phyloP scores from a whole-genome alignment of 176 grass and related monocot species.

The Bothriochloa decipiens region DNA sequence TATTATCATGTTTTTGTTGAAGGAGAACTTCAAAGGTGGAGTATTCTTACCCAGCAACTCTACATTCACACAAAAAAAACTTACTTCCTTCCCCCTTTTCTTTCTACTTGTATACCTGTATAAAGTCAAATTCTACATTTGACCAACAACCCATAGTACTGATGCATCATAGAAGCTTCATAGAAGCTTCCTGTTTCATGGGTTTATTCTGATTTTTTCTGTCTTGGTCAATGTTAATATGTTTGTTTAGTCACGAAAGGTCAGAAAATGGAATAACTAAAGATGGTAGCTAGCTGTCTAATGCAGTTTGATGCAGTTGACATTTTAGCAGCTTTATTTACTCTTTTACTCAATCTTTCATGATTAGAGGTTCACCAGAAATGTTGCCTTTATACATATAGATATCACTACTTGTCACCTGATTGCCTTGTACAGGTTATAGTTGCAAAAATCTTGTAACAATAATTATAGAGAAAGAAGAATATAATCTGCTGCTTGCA shows the following conservation, averaged over 20 bases:
- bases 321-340: background rate
- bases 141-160: background rate
- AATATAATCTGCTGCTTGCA: background rate
- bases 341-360: slow-evolving; percentile 17
- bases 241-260: slow-evolving; percentile 14
- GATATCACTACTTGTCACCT: background rate
- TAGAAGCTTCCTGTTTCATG: slow-evolving; percentile 17
- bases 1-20: slow-evolving; percentile 98
- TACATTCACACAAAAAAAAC: slow-evolving; percentile 1
- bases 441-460: background rate
- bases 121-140: background rate
- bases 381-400: background rate
- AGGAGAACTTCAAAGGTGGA: slow-evolving; percentile 95
- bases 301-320: background rate
- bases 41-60: slow-evolving; percentile 2
- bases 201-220: background rate
- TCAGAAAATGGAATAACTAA: background rate
- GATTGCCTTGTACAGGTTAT: slow-evolving; percentile 1
- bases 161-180: background rate
- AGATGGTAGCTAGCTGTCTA: background rate
- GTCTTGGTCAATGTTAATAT: background rate
- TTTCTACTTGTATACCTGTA: slow-evolving; percentile 13
- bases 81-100: background rate
- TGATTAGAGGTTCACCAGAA: slow-evolving; percentile 2
- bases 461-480: background rate